A percentile compares a stretch with the other conserved stretches of the same genome.
Evolutionary conservation across 345 rosid genomes (phyloP).

Genomic region (Moringa oleifera): DNA sequence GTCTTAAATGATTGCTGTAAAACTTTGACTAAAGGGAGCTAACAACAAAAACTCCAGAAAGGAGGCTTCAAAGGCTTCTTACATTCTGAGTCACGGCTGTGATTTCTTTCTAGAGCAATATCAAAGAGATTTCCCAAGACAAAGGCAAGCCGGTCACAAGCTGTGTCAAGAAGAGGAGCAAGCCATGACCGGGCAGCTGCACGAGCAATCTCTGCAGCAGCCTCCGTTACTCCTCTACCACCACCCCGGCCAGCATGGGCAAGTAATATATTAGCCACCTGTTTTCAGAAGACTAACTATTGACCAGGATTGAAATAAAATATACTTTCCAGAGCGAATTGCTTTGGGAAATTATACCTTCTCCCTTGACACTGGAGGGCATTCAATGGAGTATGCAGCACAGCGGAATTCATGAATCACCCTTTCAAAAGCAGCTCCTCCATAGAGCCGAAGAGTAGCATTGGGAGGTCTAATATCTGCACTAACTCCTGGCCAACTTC

Average conservation of each 20-base stretch:
- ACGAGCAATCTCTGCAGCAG: constrained; percentile 93
- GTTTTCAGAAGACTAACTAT: constrained; percentile 6
- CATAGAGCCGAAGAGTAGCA: constrained; percentile 84
- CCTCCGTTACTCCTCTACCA: constrained; percentile 84
- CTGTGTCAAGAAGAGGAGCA: constrained; percentile 93
- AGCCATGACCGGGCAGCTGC: constrained; percentile 98
- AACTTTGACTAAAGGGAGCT: background rate
- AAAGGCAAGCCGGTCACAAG: constrained; percentile 88
- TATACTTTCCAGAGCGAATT: constrained; percentile 2
- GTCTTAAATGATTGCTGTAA: constrained; percentile 1
- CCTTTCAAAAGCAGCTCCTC: constrained; percentile 99
- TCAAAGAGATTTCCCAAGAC: constrained; percentile 85
- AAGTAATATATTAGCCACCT: constrained; percentile 93
- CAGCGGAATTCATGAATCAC: constrained; percentile 91
- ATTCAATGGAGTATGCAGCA: constrained; percentile 92
- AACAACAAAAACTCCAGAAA: background rate
- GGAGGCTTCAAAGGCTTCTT: constrained; percentile 27
- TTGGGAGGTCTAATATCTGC: constrained; percentile 78
- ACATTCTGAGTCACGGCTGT: constrained; percentile 59
- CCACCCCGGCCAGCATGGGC: constrained; percentile 95
- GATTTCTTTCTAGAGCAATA: constrained; percentile 80
- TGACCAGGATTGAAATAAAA: constrained; percentile 2
- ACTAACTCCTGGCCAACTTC: constrained; percentile 92
- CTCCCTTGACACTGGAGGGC: constrained; percentile 91
- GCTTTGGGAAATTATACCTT: constrained; percentile 44